phyloP scores from a whole-genome alignment of 805 yeast genomes.

The Candida succiphila region DNA sequence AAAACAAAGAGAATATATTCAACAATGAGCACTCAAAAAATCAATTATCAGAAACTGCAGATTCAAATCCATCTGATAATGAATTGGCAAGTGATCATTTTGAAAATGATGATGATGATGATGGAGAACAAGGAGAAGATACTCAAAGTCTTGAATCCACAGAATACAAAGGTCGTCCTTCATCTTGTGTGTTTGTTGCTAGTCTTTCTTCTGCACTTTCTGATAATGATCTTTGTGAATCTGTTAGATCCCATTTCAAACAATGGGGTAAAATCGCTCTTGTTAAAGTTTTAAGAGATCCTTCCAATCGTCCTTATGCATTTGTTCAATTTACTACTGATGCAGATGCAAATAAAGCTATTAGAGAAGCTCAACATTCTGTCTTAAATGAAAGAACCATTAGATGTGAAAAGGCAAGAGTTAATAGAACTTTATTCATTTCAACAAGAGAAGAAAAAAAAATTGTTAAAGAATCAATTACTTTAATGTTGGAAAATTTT shows the following conservation, averaged over 20 bases:
- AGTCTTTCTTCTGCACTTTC: slow-evolving; percentile 54
- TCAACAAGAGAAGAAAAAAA: slow-evolving; percentile 20
- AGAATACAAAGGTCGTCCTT: slow-evolving; percentile 51
- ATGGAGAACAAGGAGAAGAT: slow-evolving; percentile 3
- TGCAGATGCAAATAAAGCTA: slow-evolving; percentile 58
- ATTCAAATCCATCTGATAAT: not conserved
- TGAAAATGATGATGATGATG: not conserved
- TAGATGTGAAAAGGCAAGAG: slow-evolving; percentile 86
- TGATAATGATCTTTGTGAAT: slow-evolving; percentile 62
- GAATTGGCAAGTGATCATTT: not conserved
- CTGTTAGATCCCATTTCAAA: slow-evolving; percentile 60
- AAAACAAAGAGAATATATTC: too few species aligned
- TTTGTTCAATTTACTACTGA: slow-evolving; percentile 79
- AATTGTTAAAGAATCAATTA: slow-evolving; percentile 22
- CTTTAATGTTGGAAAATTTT: slow-evolving; percentile 32
- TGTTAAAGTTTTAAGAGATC: slow-evolving; percentile 79
- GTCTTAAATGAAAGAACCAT: slow-evolving; percentile 63
- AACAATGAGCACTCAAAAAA: too few species aligned
- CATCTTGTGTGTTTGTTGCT: slow-evolving; percentile 88
- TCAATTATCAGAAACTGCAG: too few species aligned
- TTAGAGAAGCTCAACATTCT: slow-evolving; percentile 59
- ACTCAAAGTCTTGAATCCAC: slow-evolving; percentile 8
- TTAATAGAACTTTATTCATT: slow-evolving; percentile 74
- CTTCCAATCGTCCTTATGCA: slow-evolving; percentile 79
- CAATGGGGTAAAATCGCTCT: slow-evolving; percentile 63